Base-by-base conservation (phyloP, 2,329 filamentous ascomycete genomes). In the Drechslerella stenobrocha region DNA sequence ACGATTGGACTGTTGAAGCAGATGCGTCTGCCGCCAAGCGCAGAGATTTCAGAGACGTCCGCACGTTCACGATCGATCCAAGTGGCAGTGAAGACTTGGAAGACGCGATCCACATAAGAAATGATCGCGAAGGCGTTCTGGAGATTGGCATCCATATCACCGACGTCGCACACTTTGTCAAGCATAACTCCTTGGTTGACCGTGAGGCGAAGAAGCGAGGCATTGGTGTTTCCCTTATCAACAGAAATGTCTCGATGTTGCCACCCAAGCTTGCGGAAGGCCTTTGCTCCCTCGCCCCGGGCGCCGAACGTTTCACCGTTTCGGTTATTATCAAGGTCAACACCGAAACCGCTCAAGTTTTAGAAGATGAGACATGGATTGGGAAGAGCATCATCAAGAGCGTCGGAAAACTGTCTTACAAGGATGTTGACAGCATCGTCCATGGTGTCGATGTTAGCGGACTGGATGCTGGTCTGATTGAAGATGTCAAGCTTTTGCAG, bases 171-270 rank as follows among this genome's bases (percentile, higher is more conserved):
- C 90, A 98, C 78, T 98, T 98, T 75, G 89, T 98, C 76, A 97
- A 97, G 82, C 82, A 87, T 47, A 95, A 95, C 80, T 96, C 91
- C 13, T 83, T 97, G 45, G 91, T 97, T 51, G 93, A 98, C 74
- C 87, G 93, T 46, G 93, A 98, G 78, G 93, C 93, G 8, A 96
- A 93, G 83, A 98, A 97, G 82, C 89, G 93, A 71, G 92, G 92
- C 69, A 97, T 91, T 60, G 91, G 90, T 32, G 93, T 98, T 22
- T 95, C 97, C 75, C 82, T 98, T 70, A 87, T 96, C 79, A 93
- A 96, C 79, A 86, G 90, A 79, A 87, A 80, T 81, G 92, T 83
- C 81, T 92, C 81, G 74, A 86, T 98, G 82, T 84, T 98, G 34
- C 93, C 93, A 11, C 82, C 88, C 0, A 90, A 89, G 77, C 81